A percentile compares a stretch with the other conserved stretches of the same genome.
phyloP scores from a whole-genome alignment of 2,329 filamentous ascomycete genomes.

The Fusarium sp. region DNA sequence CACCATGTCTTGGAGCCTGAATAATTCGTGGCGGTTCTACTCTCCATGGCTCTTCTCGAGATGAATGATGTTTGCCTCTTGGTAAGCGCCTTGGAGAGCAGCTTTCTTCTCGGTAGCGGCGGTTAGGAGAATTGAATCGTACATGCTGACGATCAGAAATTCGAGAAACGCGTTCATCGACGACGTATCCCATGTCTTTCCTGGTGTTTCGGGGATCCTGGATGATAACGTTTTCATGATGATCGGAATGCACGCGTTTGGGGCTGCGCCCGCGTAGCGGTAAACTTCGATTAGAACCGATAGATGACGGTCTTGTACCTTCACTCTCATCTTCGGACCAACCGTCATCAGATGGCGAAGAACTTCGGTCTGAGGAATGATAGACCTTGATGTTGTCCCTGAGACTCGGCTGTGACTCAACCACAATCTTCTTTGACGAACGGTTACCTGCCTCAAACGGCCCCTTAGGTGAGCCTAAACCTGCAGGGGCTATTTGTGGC shows the following conservation, averaged over 20 bases:
- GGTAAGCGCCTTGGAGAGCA: constrained; percentile 30
- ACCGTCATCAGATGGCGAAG: constrained; percentile 15
- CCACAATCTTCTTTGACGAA: background rate
- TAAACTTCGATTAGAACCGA: constrained; percentile 22
- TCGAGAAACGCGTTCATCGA: constrained; percentile 2
- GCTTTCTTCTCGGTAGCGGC: constrained; percentile 11
- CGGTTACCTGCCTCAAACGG: background rate
- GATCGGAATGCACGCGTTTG: constrained; percentile 10
- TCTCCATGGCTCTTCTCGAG: constrained; percentile 27
- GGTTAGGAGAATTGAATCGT: constrained; percentile 20
- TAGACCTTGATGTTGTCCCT: constrained; percentile 6
- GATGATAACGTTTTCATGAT: constrained; percentile 13
- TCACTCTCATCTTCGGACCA: constrained; percentile 34
- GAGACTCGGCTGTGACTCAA: constrained; percentile 4
- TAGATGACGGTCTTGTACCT: constrained; percentile 33
- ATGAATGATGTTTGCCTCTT: constrained; percentile 14
- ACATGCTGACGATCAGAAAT: constrained; percentile 19
- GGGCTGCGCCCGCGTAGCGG: constrained; percentile 24
- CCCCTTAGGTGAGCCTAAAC: background rate
- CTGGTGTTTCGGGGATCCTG: constrained; percentile 9
- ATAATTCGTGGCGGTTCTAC: constrained; percentile 36
- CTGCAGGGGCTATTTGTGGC: background rate
- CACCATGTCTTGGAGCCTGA: constrained; percentile 19
- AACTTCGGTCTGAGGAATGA: constrained; percentile 27
- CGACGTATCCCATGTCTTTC: constrained; percentile 1